A percentile compares a stretch with the other conserved stretches of the same genome.
Evolutionary conservation across 768 basidiomycete genomes (phyloP).

Genomic region (Rhodotorula babjevae): DNA sequence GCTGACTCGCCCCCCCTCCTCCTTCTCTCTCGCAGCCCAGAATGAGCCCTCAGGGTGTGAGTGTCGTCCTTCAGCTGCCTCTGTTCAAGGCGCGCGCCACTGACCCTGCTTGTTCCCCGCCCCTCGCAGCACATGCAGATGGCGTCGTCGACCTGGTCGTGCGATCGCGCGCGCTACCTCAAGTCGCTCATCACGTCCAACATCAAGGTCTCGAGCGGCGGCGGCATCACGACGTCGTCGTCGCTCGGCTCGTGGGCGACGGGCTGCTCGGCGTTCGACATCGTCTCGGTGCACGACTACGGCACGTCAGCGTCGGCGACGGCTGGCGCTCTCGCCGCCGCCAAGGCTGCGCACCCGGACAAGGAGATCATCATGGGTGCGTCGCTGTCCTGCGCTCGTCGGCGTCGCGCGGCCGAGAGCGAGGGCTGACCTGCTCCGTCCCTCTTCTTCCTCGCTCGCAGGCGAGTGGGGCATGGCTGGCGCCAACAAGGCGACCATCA

Average conservation of each 20-base stretch:
- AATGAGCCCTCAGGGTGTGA: slow-evolving; percentile 42
- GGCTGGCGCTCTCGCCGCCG: slow-evolving; percentile 27
- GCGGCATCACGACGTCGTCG: slow-evolving; percentile 38
- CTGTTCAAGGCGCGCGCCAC: too few species aligned
- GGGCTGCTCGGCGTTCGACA: slow-evolving; percentile 39
- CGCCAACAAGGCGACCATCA: slow-evolving; percentile 36
- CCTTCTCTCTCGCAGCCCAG: slow-evolving; percentile 25
- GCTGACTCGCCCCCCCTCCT: not conserved
- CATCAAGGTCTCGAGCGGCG: slow-evolving; percentile 42
- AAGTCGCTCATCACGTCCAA: slow-evolving; percentile 31
- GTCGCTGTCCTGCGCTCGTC: not conserved
- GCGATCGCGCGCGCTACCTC: slow-evolving; percentile 40
- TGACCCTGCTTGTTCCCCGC: not conserved
- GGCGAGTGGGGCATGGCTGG: slow-evolving; percentile 44
- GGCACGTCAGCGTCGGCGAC: slow-evolving; percentile 33
- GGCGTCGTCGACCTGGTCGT: slow-evolving; percentile 39
- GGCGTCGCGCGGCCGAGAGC: too few species aligned
- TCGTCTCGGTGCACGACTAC: slow-evolving; percentile 45
- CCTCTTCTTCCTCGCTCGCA: not conserved
- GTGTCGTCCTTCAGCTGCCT: not conserved
- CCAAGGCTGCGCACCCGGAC: slow-evolving; percentile 17
- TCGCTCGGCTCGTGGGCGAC: slow-evolving; percentile 42
- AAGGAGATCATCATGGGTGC: slow-evolving; percentile 40
- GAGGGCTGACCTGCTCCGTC: too few species aligned
- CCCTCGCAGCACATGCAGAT: slow-evolving; percentile 36